Evolutionary conservation across 2,329 filamentous ascomycete genomes (phyloP).

Genomic region (Verticillium dahliae): DNA sequence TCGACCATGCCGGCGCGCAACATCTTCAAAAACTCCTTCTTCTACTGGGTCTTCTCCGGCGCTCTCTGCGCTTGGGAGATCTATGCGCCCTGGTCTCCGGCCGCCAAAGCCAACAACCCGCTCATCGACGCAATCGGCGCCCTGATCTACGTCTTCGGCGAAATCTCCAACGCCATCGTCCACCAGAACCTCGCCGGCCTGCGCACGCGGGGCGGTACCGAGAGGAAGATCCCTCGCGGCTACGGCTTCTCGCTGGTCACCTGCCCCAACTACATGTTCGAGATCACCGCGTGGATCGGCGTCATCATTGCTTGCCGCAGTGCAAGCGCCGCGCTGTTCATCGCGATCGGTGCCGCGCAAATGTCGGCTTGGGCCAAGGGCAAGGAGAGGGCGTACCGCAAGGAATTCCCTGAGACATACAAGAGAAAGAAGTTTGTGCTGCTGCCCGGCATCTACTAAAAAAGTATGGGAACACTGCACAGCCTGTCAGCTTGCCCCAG

Average conservation of each 20-base stretch:
- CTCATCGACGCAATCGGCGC: conserved; percentile 60
- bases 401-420: conserved; percentile 88
- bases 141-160: conserved; percentile 67
- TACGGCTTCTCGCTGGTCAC: conserved; percentile 83
- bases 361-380: conserved; percentile 86
- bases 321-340: conserved; percentile 72
- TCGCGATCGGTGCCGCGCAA: conserved; percentile 62
- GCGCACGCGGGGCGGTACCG: conserved; percentile 71
- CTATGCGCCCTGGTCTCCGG: conserved; percentile 68
- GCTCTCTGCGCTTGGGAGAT: conserved; percentile 77
- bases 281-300: conserved; percentile 79
- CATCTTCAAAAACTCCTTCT: conserved; percentile 89
- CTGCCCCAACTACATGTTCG: conserved; percentile 96
- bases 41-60: conserved; percentile 88
- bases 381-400: conserved; percentile 86
- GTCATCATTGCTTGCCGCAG: conserved; percentile 74
- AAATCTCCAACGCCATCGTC: conserved; percentile 72
- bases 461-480: background rate
- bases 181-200: conserved; percentile 75
- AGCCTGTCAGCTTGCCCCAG: background rate
- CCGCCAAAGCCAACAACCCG: conserved; percentile 45
- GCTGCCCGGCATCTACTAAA: conserved; percentile 68
- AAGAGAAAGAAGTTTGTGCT: conserved; percentile 88
- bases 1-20: conserved; percentile 89
- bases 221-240: conserved; percentile 81